These are phyloP conservation scores for Rhizophlyctis rosea DNA, from an alignment of 192 early-diverging fungal species.

Conservation along the genomic window DNA sequence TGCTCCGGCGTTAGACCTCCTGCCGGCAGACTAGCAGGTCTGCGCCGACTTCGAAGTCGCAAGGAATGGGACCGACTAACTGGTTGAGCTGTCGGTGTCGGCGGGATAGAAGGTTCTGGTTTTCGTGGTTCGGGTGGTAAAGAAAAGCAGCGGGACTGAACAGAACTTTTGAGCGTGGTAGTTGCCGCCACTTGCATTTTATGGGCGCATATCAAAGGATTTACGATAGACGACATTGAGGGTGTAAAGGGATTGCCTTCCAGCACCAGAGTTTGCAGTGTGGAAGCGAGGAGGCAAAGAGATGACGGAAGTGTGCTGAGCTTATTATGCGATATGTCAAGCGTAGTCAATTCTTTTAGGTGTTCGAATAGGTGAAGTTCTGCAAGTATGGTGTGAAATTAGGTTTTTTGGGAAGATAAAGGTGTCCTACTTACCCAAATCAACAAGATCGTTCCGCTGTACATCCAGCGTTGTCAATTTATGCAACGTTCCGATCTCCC, in stretches of 20 bases:
- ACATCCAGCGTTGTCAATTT: constrained; percentile 38
- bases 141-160: neutral
- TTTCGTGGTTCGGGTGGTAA: neutral
- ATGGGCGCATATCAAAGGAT: constrained; percentile 12
- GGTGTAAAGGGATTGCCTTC: constrained; percentile 27
- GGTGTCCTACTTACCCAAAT: constrained; percentile 31
- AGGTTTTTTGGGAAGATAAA: neutral
- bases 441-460: constrained; percentile 23
- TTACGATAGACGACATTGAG: neutral
- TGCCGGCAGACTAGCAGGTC: constrained; percentile 6
- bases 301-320: constrained; percentile 41
- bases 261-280: constrained; percentile 14
- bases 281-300: constrained; percentile 33
- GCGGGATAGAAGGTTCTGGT: neutral
- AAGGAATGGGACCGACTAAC: neutral
- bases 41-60: neutral
- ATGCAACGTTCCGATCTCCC: constrained; percentile 24
- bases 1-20: constrained; percentile 15
- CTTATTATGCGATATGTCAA: constrained; percentile 37
- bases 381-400: neutral
- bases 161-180: no score
- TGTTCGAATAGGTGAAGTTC: constrained; percentile 14
- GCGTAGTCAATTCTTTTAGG: constrained; percentile 23
- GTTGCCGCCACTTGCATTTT: neutral
- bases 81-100: neutral